Evolutionary conservation across 2,329 filamentous ascomycete genomes (phyloP).

Genomic region (Aureobasidium melanogenum): DNA sequence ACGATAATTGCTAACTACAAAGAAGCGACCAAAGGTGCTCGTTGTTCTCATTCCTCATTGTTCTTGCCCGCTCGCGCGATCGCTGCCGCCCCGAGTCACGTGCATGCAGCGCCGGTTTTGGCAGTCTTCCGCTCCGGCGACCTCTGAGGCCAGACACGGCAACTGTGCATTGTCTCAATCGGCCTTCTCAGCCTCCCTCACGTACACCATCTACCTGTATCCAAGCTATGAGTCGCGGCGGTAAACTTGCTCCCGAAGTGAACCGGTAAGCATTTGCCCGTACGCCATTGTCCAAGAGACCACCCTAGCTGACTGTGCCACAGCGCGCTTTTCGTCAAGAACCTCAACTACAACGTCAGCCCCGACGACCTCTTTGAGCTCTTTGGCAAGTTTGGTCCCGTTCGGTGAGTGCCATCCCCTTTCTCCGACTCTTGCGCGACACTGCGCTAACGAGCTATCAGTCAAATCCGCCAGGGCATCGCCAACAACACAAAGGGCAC

Average conservation of each 20-base stretch:
- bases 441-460: slow-evolving; percentile 29
- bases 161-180: background rate
- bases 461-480: slow-evolving; percentile 97
- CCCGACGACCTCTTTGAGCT: slow-evolving; percentile 97
- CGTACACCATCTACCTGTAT: slow-evolving; percentile 14
- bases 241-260: slow-evolving; percentile 98
- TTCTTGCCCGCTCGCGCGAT: background rate
- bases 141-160: background rate
- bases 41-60: background rate
- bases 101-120: too few species aligned
- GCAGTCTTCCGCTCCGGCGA: too few species aligned
- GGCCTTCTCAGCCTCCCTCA: slow-evolving; percentile 1
- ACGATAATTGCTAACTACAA: background rate
- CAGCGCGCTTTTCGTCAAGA: slow-evolving; percentile 99
- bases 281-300: background rate
- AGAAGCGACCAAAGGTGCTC: background rate
- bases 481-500: slow-evolving; percentile 96
- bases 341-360: slow-evolving; percentile 99
- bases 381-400: slow-evolving; percentile 94
- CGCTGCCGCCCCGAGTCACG: too few species aligned
- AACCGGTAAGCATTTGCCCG: slow-evolving; percentile 64
- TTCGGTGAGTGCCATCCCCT: slow-evolving; percentile 58
- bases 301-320: slow-evolving; percentile 24
- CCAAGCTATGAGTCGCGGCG: slow-evolving; percentile 87
- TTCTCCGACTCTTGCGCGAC: slow-evolving; percentile 13